Conservation (phyloP, 257 asterid genomes). For the Primulina tabacum region DNA sequence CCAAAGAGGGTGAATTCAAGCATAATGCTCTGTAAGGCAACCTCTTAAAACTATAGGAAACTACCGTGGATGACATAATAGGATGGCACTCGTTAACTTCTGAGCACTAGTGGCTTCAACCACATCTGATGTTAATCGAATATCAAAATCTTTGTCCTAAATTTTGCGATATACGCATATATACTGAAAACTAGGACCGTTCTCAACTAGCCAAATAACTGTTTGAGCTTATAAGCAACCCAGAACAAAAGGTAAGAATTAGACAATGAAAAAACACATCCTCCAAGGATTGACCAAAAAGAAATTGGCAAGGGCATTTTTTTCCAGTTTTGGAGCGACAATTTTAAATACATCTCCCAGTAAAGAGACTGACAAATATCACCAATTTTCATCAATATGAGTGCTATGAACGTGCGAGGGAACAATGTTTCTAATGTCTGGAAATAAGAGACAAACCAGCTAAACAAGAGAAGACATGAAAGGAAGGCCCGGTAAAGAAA, state of each 20-base stretch:
- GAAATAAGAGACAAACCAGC: not conserved
- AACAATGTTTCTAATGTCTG: not conserved
- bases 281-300: not conserved
- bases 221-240: not conserved
- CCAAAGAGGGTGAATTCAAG: not conserved
- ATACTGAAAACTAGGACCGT: not conserved
- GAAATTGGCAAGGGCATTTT: not conserved
- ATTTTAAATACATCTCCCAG: not conserved
- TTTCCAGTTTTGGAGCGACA: not conserved
- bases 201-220: not conserved
- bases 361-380: not conserved
- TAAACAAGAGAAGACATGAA: slow-evolving; percentile 7
- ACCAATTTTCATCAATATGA: not conserved
- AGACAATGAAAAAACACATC: not conserved
- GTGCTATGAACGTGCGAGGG: not conserved
- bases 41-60: not conserved
- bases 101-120: not conserved
- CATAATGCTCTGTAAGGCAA: not conserved
- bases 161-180: not conserved
- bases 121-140: not conserved
- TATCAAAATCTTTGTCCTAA: not conserved
- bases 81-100: not conserved
- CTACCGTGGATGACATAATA: not conserved
- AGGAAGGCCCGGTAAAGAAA: not conserved
- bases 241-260: not conserved